Conservation (phyloP, 2,329 filamentous ascomycete species). For the Biscogniauxia marginata region DNA sequence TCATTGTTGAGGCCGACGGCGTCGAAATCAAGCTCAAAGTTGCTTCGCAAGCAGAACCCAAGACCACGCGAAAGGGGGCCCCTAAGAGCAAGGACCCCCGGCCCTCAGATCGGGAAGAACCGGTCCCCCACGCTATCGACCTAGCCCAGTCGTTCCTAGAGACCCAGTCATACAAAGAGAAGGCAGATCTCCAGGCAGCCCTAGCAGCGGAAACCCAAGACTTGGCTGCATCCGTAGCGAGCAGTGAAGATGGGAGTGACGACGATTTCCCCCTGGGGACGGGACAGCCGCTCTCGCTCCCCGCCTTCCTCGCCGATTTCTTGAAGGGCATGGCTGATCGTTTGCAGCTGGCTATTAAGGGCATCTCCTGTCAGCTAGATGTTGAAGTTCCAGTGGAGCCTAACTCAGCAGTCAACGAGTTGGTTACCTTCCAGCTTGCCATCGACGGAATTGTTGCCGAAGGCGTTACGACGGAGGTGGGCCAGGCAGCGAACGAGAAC, state of each 20-base stretch:
- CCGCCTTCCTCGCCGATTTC: constrained; percentile 68
- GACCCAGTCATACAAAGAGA: constrained; percentile 65
- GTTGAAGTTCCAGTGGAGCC: constrained; percentile 54
- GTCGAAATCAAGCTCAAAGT: constrained; percentile 69
- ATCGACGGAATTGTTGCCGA: constrained; percentile 66
- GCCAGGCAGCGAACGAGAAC: constrained; percentile 29
- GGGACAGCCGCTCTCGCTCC: constrained; percentile 67
- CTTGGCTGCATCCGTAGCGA: constrained; percentile 57
- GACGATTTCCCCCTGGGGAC: constrained; percentile 65
- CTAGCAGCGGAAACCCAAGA: constrained; percentile 62
- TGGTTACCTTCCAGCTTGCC: constrained; percentile 63
- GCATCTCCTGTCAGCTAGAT: constrained; percentile 66
- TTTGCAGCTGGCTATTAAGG: constrained; percentile 63
- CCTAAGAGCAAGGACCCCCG: constrained; percentile 27
- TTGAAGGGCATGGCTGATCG: constrained; percentile 73
- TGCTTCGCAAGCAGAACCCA: constrained; percentile 38
- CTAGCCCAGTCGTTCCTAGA: constrained; percentile 78
- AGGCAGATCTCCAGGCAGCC: constrained; percentile 66
- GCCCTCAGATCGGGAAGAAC: constrained; percentile 28
- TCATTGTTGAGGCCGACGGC: constrained; percentile 78
- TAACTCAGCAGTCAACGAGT: constrained; percentile 46
- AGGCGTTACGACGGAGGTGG: constrained; percentile 52
- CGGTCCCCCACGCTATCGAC: constrained; percentile 68
- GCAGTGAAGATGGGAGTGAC: constrained; percentile 62
- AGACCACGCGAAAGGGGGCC: constrained; percentile 26